Conservation (phyloP, 2,329 filamentous ascomycete genomes). For the Phoma herbarum region DNA sequence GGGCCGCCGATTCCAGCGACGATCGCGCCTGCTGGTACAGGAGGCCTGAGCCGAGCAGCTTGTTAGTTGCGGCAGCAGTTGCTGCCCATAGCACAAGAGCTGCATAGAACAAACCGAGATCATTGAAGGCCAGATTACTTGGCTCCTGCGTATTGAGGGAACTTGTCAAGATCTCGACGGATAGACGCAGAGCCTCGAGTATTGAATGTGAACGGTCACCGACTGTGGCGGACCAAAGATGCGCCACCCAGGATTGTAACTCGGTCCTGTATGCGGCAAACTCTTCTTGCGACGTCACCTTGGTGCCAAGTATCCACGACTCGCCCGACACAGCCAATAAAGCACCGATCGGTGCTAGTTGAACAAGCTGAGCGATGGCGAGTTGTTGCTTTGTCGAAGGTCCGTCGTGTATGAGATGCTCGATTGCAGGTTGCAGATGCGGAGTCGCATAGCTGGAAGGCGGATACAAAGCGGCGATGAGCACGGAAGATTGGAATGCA, state of each 20-base stretch:
- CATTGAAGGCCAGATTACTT: slow-evolving; percentile 34
- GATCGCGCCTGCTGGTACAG: background rate
- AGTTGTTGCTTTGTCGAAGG: slow-evolving; percentile 40
- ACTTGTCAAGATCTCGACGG: slow-evolving; percentile 11
- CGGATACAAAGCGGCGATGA: slow-evolving; percentile 47
- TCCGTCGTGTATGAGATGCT: slow-evolving; percentile 38
- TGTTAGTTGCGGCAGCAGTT: slow-evolving; percentile 39
- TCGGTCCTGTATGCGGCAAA: slow-evolving; percentile 45
- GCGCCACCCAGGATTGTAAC: slow-evolving; percentile 49
- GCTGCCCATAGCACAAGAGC: slow-evolving; percentile 48
- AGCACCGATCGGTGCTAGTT: slow-evolving; percentile 52
- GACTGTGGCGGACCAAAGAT: slow-evolving; percentile 34
- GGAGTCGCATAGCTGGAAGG: slow-evolving; percentile 28
- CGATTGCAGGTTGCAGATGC: slow-evolving; percentile 28
- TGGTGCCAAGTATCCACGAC: slow-evolving; percentile 57
- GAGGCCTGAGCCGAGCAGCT: slow-evolving; percentile 15
- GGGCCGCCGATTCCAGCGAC: background rate
- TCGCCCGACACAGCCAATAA: slow-evolving; percentile 56
- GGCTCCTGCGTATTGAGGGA: slow-evolving; percentile 36
- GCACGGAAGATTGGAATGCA: slow-evolving; percentile 49
- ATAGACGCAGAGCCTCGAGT: slow-evolving; percentile 36
- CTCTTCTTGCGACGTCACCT: slow-evolving; percentile 47
- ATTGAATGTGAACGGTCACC: slow-evolving; percentile 18
- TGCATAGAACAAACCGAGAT: slow-evolving; percentile 50
- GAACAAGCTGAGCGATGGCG: slow-evolving; percentile 50